phyloP scores from a whole-genome alignment of 2,329 filamentous ascomycete species.

The Fusarium succisae region DNA sequence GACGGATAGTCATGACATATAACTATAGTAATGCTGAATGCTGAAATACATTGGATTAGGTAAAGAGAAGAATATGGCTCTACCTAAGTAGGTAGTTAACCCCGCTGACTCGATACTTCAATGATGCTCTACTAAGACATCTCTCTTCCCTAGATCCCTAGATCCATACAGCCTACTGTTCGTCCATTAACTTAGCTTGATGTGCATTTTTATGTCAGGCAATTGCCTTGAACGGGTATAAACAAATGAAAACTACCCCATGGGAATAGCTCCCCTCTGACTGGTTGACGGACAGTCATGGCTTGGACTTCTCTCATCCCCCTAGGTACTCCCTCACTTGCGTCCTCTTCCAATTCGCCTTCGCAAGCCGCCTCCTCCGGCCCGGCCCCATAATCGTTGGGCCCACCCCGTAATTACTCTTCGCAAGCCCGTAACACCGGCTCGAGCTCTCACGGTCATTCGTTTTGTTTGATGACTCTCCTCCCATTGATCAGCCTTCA shows the following conservation, averaged over 20 bases:
- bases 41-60: constrained; percentile 3
- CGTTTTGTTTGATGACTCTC: not conserved
- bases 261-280: constrained; percentile 11
- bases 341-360: constrained; percentile 2
- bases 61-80: not conserved
- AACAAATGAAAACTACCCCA: constrained; percentile 22
- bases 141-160: not conserved
- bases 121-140: not conserved
- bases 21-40: not conserved
- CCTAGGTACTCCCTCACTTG: not conserved
- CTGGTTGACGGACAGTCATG: not conserved
- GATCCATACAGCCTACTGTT: not conserved
- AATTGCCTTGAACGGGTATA: constrained; percentile 28
- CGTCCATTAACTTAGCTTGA: not conserved
- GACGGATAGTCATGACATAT: not conserved
- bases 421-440: constrained; percentile 9
- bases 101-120: not conserved
- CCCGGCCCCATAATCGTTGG: constrained; percentile 11
- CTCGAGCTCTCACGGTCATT: not conserved
- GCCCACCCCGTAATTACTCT: not conserved
- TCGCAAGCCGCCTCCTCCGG: constrained; percentile 20
- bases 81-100: not conserved
- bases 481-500: constrained; percentile 1
- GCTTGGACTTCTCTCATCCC: not conserved
- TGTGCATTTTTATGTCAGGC: constrained; percentile 5